Conservation (phyloP, 805 yeast species). For the Candida yuanshanica region DNA sequence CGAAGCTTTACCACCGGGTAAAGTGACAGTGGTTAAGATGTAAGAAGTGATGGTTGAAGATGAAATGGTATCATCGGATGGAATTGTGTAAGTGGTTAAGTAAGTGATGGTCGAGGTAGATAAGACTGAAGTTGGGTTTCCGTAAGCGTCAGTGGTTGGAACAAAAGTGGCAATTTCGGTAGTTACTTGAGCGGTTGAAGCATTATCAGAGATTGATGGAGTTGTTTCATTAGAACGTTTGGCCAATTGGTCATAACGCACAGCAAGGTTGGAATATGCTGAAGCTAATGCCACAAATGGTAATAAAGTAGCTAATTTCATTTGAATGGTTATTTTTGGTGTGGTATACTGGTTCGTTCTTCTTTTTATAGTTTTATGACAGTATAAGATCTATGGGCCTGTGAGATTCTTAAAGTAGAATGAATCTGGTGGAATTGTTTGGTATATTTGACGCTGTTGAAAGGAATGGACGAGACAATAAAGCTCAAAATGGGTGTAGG, state of each 20-base stretch:
- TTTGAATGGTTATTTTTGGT: no score
- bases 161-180: conserved; percentile 17
- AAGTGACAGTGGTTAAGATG: conserved; percentile 6
- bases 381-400: background rate
- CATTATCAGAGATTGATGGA: background rate
- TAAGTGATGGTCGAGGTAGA: conserved; percentile 13
- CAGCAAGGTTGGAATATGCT: conserved; percentile 21
- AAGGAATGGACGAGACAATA: background rate
- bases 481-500: background rate
- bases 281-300: conserved; percentile 14
- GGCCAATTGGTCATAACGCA: conserved; percentile 17
- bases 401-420: background rate
- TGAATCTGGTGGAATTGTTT: background rate
- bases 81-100: conserved; percentile 16
- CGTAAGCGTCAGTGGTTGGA: conserved; percentile 19
- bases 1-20: conserved; percentile 1
- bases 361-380: no score
- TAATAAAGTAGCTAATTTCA: conserved; percentile 12
- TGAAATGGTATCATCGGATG: conserved; percentile 5
- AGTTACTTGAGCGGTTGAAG: conserved; percentile 8
- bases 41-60: conserved; percentile 4
- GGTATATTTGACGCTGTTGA: background rate
- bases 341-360: no score
- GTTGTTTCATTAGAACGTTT: conserved; percentile 15
- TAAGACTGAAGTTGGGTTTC: conserved; percentile 12